Conservation (phyloP, 2,329 filamentous ascomycete genomes). For the Orbilia ellipsospora region DNA sequence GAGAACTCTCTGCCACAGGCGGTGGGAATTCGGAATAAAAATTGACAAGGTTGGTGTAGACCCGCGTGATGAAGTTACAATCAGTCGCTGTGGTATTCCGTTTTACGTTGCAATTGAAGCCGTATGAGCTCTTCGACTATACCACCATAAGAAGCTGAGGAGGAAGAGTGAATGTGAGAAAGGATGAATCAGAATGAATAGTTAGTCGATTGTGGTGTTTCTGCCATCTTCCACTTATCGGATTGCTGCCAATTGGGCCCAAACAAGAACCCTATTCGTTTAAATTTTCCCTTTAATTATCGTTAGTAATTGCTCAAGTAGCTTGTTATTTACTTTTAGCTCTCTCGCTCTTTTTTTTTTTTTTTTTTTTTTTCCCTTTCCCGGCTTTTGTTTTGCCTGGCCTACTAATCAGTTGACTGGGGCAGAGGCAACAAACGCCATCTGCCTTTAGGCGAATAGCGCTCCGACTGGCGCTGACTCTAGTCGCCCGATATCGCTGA, state of each 20-base stretch:
- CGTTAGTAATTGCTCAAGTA: too few relatives aligned
- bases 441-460: constrained; percentile 31
- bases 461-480: constrained; percentile 1
- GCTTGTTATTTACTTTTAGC: too few relatives aligned
- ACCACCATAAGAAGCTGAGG: neutral
- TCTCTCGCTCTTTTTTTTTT: too few relatives aligned
- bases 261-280: too few relatives aligned
- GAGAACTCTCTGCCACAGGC: too few relatives aligned
- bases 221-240: too few relatives aligned
- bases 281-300: too few relatives aligned
- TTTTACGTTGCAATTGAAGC: neutral
- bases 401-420: too few relatives aligned
- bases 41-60: neutral
- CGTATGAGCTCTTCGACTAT: constrained; percentile 10
- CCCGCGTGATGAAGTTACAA: constrained; percentile 29
- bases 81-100: constrained; percentile 7
- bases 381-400: too few relatives aligned
- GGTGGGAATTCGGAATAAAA: too few relatives aligned
- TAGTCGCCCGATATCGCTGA: constrained; percentile 32
- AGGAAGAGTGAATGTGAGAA: neutral
- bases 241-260: too few relatives aligned
- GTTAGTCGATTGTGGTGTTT: neutral
- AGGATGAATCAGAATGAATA: neutral
- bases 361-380: too few relatives aligned
- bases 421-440: neutral